phyloP scores from a whole-genome alignment of 2,329 filamentous ascomycete genomes.

The Monosporascus cannonballus region DNA sequence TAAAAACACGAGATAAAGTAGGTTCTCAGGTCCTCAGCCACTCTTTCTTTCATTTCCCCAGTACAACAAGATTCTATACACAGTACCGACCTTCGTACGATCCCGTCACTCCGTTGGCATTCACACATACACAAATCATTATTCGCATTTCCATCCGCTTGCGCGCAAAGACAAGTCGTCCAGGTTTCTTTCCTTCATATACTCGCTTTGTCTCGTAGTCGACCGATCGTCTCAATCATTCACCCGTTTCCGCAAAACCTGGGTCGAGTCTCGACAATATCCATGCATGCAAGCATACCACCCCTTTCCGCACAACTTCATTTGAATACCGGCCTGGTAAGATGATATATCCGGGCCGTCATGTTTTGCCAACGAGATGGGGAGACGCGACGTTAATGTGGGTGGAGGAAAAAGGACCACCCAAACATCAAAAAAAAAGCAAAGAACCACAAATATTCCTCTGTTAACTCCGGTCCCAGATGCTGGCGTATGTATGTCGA shows the following conservation, averaged over 20 bases:
- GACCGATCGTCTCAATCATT: not conserved
- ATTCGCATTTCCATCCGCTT: too few species aligned
- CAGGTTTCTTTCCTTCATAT: not conserved
- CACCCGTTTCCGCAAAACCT: not conserved
- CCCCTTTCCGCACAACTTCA: too few species aligned
- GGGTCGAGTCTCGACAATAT: too few species aligned
- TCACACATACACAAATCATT: too few species aligned
- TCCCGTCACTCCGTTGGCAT: too few species aligned
- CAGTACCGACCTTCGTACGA: not conserved
- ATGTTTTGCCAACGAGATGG: too few species aligned
- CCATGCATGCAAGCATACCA: too few species aligned
- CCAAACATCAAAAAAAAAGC: not conserved
- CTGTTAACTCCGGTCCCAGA: constrained; percentile 8
- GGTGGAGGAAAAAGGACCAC: not conserved
- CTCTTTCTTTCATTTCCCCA: not conserved
- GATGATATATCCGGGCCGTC: too few species aligned
- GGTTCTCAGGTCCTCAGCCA: not conserved
- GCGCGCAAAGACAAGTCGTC: too few species aligned
- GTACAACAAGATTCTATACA: not conserved
- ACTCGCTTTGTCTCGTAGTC: not conserved
- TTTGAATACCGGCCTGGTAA: too few species aligned
- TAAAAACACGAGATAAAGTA: too few species aligned
- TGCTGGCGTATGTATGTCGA: constrained; percentile 2
- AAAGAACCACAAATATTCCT: not conserved
- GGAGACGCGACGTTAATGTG: too few species aligned